Conservation (phyloP, 805 yeast genomes). For the Dipodascus geniculatus region DNA sequence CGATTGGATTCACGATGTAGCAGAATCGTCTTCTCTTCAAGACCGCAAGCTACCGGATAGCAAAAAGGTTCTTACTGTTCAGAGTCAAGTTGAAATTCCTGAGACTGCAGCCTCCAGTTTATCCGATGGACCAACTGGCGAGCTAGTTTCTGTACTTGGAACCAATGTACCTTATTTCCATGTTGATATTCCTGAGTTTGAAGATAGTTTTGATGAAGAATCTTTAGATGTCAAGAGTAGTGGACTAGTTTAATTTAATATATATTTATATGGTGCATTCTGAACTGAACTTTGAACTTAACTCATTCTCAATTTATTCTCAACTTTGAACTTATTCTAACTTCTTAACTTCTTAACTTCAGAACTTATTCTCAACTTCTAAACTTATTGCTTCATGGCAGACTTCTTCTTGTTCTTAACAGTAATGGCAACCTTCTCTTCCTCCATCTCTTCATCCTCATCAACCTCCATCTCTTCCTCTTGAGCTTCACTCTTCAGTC, state of each 20-base stretch:
- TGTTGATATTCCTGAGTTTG: conserved; percentile 51
- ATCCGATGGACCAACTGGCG: conserved; percentile 26
- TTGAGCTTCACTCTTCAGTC: conserved; percentile 35
- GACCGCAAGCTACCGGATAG: conserved; percentile 7
- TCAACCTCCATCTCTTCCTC: conserved; percentile 36
- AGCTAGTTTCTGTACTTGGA: conserved; percentile 42
- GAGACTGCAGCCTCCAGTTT: neutral
- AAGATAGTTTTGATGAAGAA: conserved; percentile 2
- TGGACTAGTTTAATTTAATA: neutral
- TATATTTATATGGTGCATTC: neutral
- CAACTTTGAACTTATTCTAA: too few relatives aligned
- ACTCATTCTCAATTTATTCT: too few relatives aligned
- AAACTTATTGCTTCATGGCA: neutral
- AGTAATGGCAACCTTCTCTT: conserved; percentile 35
- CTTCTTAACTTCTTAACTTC: too few relatives aligned
- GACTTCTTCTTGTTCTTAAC: conserved; percentile 46
- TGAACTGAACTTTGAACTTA: conserved; percentile 7
- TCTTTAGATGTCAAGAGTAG: neutral
- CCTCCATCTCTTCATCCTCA: conserved; percentile 33
- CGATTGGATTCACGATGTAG: neutral
- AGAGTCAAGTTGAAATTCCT: neutral
- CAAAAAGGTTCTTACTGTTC: conserved; percentile 1
- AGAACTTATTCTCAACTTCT: too few relatives aligned
- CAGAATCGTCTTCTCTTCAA: neutral
- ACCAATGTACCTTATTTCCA: conserved; percentile 72